Evolutionary conservation across 305 asterid species (phyloP).

Genomic region (Striga hermonthica): DNA sequence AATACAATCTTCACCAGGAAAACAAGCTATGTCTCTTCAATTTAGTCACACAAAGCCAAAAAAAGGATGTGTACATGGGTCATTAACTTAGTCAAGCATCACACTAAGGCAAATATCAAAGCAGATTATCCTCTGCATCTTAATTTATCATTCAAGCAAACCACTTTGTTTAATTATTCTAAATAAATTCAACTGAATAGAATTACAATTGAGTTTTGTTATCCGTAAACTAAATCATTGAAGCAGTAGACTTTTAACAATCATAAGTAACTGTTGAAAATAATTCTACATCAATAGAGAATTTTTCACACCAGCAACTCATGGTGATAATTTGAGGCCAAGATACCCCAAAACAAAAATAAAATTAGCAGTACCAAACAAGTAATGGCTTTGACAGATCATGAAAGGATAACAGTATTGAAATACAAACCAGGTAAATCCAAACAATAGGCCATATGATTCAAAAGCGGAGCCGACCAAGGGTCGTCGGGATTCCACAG

Average conservation of each 20-base stretch:
- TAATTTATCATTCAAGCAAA: not conserved
- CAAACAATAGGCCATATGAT: not conserved
- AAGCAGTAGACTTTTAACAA: not conserved
- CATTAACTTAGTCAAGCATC: slow-evolving; percentile 5
- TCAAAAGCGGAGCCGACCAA: too few species aligned
- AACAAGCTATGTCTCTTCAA: slow-evolving; percentile 24
- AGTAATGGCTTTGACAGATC: slow-evolving; percentile 9
- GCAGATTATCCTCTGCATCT: not conserved
- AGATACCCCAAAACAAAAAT: not conserved
- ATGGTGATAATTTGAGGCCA: too few species aligned
- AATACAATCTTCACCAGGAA: slow-evolving; percentile 26
- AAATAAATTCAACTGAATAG: too few species aligned
- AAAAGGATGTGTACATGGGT: not conserved
- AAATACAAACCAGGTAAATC: slow-evolving; percentile 4
- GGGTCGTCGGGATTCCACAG: too few species aligned
- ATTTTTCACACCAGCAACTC: slow-evolving; percentile 5
- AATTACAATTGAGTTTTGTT: not conserved
- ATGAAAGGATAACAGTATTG: slow-evolving; percentile 16
- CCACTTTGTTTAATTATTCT: too few species aligned
- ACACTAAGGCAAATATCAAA: slow-evolving; percentile 1
- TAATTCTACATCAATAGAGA: slow-evolving; percentile 7
- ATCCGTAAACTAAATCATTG: not conserved
- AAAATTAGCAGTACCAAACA: not conserved
- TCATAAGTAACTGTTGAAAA: not conserved
- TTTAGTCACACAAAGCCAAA: slow-evolving; percentile 19